A percentile compares a stretch with the other conserved stretches of the same genome.
These are phyloP conservation scores for Tetrahymena thermophila DNA, from an alignment of 73 alveolate species.

Conservation along the genomic window DNA sequence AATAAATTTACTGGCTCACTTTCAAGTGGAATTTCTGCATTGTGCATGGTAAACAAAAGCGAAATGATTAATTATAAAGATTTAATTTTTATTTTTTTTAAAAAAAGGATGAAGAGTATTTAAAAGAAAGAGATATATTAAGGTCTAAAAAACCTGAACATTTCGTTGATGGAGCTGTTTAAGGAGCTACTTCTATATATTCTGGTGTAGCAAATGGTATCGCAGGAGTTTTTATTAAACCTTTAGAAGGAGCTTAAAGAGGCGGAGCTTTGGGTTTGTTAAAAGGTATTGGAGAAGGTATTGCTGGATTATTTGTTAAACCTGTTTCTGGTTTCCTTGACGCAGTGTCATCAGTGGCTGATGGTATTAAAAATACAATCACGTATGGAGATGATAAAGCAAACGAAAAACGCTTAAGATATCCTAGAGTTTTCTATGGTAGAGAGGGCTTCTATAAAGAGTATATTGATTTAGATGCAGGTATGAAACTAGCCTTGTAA, in stretches of 20 bases:
- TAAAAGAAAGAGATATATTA: conserved; percentile 70
- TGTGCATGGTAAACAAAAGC: conserved; percentile 42
- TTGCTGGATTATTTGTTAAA: conserved; percentile 90
- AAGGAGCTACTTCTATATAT: conserved; percentile 68
- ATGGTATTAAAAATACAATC: conserved; percentile 85
- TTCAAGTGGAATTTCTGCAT: conserved; percentile 73
- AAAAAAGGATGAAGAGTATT: conserved; percentile 66
- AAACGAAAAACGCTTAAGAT: conserved; percentile 64
- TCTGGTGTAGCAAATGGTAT: conserved; percentile 78
- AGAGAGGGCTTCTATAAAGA: conserved; percentile 8
- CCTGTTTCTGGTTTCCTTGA: conserved; percentile 96
- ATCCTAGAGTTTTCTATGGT: conserved; percentile 90
- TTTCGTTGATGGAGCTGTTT: conserved; percentile 82
- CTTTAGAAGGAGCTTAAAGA: conserved; percentile 82
- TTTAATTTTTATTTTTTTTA: background rate
- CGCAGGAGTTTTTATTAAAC: conserved; percentile 87
- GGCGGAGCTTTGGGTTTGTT: conserved; percentile 83
- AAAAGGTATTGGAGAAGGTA: conserved; percentile 88
- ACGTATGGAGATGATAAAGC: conserved; percentile 53
- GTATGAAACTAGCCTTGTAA: background rate
- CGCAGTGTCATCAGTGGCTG: conserved; percentile 87
- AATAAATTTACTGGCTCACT: conserved; percentile 83
- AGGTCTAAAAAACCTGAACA: conserved; percentile 86
- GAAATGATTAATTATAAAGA: background rate
- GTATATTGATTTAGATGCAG: background rate